Evolutionary conservation across 176 grass and related monocot species (phyloP).

Genomic region (Calamus simplicifolius): DNA sequence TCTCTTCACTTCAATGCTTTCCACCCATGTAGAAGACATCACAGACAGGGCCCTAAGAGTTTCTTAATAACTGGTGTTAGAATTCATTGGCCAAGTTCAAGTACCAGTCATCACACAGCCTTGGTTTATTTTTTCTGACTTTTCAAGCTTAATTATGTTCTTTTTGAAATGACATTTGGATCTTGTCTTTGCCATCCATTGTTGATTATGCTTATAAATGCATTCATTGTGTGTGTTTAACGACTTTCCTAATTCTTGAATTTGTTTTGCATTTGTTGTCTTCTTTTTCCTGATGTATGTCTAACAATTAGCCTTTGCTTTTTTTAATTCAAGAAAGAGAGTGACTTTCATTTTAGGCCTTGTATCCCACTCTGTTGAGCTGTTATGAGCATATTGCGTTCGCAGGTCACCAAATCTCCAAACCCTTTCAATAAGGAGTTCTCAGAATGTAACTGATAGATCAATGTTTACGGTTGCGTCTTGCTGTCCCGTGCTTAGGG

Average conservation of each 20-base stretch:
- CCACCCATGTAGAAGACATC: no score
- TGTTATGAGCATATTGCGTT: slow-evolving; percentile 21
- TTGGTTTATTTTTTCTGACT: no score
- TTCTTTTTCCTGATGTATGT: neutral
- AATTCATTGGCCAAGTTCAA: no score
- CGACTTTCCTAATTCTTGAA: neutral
- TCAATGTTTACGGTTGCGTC: slow-evolving; percentile 50
- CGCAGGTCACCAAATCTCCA: slow-evolving; percentile 49
- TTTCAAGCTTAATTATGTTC: no score
- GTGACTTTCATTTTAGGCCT: neutral
- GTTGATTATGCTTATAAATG: no score
- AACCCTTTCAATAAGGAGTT: slow-evolving; percentile 68
- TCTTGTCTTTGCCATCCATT: no score
- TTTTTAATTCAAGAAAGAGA: neutral
- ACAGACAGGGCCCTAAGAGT: no score
- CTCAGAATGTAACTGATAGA: slow-evolving; percentile 43
- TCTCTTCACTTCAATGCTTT: no score
- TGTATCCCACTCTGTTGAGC: slow-evolving; percentile 1
- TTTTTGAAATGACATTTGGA: no score
- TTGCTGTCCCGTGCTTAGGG: slow-evolving; percentile 47
- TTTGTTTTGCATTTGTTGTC: neutral
- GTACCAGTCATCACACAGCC: no score
- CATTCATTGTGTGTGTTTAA: no score
- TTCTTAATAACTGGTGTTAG: no score
- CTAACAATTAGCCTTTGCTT: neutral